Evolutionary conservation across 2,329 filamentous ascomycete genomes (phyloP), one percentile per base, ranked within the genome.

Genomic region (Cordyceps sp.): DNA sequence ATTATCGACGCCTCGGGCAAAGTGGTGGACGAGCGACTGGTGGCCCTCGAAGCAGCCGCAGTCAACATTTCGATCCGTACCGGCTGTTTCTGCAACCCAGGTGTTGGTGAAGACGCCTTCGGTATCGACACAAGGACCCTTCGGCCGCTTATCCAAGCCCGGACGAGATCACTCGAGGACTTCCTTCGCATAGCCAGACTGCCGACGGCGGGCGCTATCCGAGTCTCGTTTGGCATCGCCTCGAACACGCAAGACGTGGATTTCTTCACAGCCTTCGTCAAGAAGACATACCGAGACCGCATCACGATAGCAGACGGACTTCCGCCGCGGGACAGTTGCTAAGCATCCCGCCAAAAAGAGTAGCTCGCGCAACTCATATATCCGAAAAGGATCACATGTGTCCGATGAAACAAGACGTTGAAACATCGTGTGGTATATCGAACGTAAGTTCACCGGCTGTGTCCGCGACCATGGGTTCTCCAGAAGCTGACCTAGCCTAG

Each of bases 81-180:
- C 2, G 57, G 57, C 4, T 60, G 57, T 29, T 59, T 59, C 38
- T 59, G 57, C 36, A 59, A 60, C 25, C 57, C 57, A 0, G 56
- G 57, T 4, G 56, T 45, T 0, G 51, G 50, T 13, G 55, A 58
- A 41, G 39, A 40, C 2, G 53, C 53, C 0, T 44, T 58, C 13
- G 46, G 42, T 3, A 30, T 57, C n/a, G 36, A 42, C 3, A 16
- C 26, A 9, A 21, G 15, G 4, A 16, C 19, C 3, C 17, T 37
- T n/a, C 13, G 13, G n/a, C 24, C 28, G 14, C 29, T 33, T 10
- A 20, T 24, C 10, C 10, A n/a, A 5, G 20, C 19, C 13, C 28
- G 17, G 13, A 33, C 33, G 2, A 30, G 17, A n/a, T 40, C 35
- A 8, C 15, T 47, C 16, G 44, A 52, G 6, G 38, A 46, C 2